Evolutionary conservation across 2,329 filamentous ascomycete genomes (phyloP), one percentile per base, ranked within the genome.

Genomic region (Neocatenulostroma microsporum): DNA sequence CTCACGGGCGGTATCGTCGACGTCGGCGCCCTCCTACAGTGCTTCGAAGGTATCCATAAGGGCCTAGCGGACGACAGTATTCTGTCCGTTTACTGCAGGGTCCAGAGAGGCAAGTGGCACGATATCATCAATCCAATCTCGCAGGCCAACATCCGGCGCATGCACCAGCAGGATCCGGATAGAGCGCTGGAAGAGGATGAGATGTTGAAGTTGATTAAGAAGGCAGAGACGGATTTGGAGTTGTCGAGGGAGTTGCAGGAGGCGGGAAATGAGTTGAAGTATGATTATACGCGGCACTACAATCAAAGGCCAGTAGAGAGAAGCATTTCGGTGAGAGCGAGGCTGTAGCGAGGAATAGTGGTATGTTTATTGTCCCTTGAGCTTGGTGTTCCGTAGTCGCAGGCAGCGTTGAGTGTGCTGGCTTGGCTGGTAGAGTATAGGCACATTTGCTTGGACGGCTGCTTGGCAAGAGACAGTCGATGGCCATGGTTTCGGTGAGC

Each of bases 31-130:
- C 33, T 51, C 6, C 42, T 39, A 19, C 47, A 51, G 20, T 50
- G 47, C 34, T 30, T 51, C 10, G 41, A 40, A 12, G 49, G 49
- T 19, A 45, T 51, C 13, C 44, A 42, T 28, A 40, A 41, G n/a
- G 43, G 42, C 13, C 21, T 36, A 21, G 37, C 38, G 19, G 42
- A 43, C 55, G 48, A 54, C 3, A 48, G 26, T 6, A 48, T 65
- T 8, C 41, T 66, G 5, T 37, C 49, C 1, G 45, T 52, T 1
- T 66, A 62, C 54, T 56, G 56, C 0, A 41, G 50, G 2, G 56
- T 58, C 3, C 46, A 60, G 4, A 46, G 55, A 12, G 38, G 56
- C n/a, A 61, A 54, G 29, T 65, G 61, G 36, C 37, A 51, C 8
- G 42, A 51, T 1, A 49, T 58, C 1, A 55, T 63, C 4, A 62